These are phyloP conservation scores for Juncus effusus DNA, from an alignment of 176 grass and related monocot genomes.

Conservation along the genomic window DNA sequence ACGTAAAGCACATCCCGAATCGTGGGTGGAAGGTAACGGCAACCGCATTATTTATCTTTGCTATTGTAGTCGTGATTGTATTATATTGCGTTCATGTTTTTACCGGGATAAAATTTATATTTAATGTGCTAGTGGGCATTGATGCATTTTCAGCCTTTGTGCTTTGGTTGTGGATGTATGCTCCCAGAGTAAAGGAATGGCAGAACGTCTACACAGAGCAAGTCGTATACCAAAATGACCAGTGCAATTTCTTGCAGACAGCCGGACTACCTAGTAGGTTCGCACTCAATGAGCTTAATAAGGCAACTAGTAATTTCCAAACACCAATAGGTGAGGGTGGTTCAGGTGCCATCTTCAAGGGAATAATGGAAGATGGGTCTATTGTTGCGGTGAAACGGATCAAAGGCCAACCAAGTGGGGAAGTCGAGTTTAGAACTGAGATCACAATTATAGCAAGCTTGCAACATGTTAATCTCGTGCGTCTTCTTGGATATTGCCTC, in stretches of 20 bases:
- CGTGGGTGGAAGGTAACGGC: constrained; percentile 1
- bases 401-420: constrained; percentile 13
- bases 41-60: neutral
- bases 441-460: constrained; percentile 38
- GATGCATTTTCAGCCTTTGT: neutral
- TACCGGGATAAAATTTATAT: neutral
- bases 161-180: constrained; percentile 1
- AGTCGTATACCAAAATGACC: constrained; percentile 1
- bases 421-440: constrained; percentile 42
- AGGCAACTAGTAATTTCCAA: constrained; percentile 32
- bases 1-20: neutral
- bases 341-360: constrained; percentile 39
- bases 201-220: neutral
- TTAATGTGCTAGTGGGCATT: neutral
- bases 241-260: neutral
- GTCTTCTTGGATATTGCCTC: constrained; percentile 56
- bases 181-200: neutral
- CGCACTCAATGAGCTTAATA: neutral
- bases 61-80: neutral
- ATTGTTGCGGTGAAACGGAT: constrained; percentile 47
- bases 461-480: constrained; percentile 49
- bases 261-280: constrained; percentile 1
- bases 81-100: neutral
- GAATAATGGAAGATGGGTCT: constrained; percentile 47
- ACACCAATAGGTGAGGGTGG: constrained; percentile 36